Percentiles rank a stretch among this genome's conserved stretches.
phyloP scores from a whole-genome alignment of 768 basidiomycete species.

The Termitomyces sp. region DNA sequence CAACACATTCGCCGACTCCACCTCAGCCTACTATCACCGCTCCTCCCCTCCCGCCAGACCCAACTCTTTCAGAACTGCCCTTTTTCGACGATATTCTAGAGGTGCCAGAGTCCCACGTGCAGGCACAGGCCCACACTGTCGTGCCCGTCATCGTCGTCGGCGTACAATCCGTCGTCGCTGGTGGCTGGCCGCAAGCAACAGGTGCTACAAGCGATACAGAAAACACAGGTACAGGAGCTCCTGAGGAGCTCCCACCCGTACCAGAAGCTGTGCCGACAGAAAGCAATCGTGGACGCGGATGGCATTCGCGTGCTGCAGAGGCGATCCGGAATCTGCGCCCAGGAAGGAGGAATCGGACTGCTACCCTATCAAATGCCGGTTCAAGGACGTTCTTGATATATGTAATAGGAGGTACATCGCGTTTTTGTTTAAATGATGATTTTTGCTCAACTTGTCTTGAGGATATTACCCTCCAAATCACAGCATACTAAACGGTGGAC shows the following conservation, averaged over 20 bases:
- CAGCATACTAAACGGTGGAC: constrained; percentile 76
- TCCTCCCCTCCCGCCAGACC: constrained; percentile 6
- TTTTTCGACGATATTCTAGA: constrained; percentile 9
- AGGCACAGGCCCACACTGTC: constrained; percentile 34
- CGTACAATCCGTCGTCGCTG: constrained; percentile 68
- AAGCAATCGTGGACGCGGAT: constrained; percentile 20
- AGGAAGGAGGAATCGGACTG: constrained; percentile 21
- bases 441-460: constrained; percentile 19
- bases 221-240: neutral
- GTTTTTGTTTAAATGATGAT: constrained; percentile 4
- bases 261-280: neutral
- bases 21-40: neutral
- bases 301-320: constrained; percentile 62
- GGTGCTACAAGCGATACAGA: neutral
- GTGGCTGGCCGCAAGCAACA: constrained; percentile 29
- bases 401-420: constrained; percentile 68
- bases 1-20: constrained; percentile 12
- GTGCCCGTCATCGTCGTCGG: constrained; percentile 84
- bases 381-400: constrained; percentile 86
- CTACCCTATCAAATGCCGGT: constrained; percentile 20
- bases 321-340: constrained; percentile 53
- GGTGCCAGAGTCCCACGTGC: neutral
- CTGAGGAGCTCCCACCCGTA: neutral
- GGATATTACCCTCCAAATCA: constrained; percentile 94
- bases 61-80: constrained; percentile 16